Evolutionary conservation across 2,329 filamentous ascomycete species (phyloP).

Genomic region (Phyllosticta paracitricarpa): DNA sequence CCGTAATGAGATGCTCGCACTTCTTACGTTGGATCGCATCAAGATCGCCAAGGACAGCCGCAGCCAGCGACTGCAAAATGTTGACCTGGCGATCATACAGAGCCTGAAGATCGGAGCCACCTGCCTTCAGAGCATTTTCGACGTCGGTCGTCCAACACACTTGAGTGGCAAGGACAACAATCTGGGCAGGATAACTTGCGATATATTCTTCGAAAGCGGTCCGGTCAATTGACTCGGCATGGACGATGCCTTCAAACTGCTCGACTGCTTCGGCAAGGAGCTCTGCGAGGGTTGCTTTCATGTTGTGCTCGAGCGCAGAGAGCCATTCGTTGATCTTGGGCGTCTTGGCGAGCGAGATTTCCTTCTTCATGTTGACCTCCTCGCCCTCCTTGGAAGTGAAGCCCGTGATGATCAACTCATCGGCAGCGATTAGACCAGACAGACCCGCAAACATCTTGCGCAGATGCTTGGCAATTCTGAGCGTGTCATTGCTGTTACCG

Average conservation of each 20-base stretch:
- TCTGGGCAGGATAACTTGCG: slow-evolving; percentile 76
- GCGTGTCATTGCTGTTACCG: slow-evolving; percentile 94
- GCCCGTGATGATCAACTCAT: slow-evolving; percentile 79
- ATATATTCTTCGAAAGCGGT: slow-evolving; percentile 71
- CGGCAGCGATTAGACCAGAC: slow-evolving; percentile 81
- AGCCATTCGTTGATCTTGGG: slow-evolving; percentile 99
- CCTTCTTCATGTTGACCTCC: slow-evolving; percentile 73
- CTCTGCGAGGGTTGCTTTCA: slow-evolving; percentile 91
- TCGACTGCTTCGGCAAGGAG: slow-evolving; percentile 77
- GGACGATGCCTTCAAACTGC: slow-evolving; percentile 70
- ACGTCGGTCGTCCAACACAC: slow-evolving; percentile 88
- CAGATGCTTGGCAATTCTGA: slow-evolving; percentile 95
- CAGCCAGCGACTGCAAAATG: slow-evolving; percentile 74
- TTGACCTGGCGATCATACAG: slow-evolving; percentile 77
- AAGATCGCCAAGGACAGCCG: slow-evolving; percentile 82
- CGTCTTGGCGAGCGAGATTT: slow-evolving; percentile 85
- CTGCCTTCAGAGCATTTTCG: slow-evolving; percentile 62
- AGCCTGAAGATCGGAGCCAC: slow-evolving; percentile 56
- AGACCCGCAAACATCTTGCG: slow-evolving; percentile 99
- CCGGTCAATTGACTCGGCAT: slow-evolving; percentile 58
- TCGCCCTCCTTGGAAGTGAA: slow-evolving; percentile 96
- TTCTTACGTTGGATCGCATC: slow-evolving; percentile 84
- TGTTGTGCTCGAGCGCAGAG: slow-evolving; percentile 79
- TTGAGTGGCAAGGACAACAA: slow-evolving; percentile 90
- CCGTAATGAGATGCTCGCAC: slow-evolving; percentile 96